Evolutionary conservation across 148 eudicot genomes (phyloP).

Genomic region (Diospyros lotus): DNA sequence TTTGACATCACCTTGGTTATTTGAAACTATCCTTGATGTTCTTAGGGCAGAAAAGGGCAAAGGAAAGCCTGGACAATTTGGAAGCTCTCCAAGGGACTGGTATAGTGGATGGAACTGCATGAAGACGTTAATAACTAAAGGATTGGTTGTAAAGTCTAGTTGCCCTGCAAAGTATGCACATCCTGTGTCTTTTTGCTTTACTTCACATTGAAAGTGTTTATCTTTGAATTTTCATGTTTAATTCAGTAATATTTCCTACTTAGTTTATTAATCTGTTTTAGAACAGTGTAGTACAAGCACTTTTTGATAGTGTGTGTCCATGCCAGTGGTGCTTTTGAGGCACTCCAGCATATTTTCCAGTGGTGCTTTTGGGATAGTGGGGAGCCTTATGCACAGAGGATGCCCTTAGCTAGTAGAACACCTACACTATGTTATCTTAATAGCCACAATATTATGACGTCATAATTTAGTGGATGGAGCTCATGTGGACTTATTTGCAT

Average conservation of each 20-base stretch:
- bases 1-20: constrained; percentile 3
- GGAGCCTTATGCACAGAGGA: too few relatives aligned
- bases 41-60: constrained; percentile 75
- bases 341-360: not conserved
- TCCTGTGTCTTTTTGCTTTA: constrained; percentile 14
- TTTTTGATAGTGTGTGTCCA: not conserved
- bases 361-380: not conserved
- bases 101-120: constrained; percentile 96
- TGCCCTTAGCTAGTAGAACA: too few relatives aligned
- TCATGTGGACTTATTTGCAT: not conserved
- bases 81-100: constrained; percentile 85
- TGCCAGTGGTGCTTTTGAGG: not conserved
- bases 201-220: not conserved
- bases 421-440: too few relatives aligned
- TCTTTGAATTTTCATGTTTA: not conserved
- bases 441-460: too few relatives aligned
- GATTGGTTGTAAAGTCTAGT: constrained; percentile 73
- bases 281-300: not conserved
- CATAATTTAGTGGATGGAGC: not conserved
- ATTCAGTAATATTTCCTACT: not conserved
- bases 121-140: constrained; percentile 66
- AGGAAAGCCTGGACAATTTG: constrained; percentile 66
- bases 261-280: not conserved
- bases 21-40: constrained; percentile 8
- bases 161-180: constrained; percentile 86